Percentiles rank a stretch among this genome's conserved stretches.
Evolutionary conservation across 2,329 filamentous ascomycete species (phyloP).

Genomic region (Sclerotinia borealis): DNA sequence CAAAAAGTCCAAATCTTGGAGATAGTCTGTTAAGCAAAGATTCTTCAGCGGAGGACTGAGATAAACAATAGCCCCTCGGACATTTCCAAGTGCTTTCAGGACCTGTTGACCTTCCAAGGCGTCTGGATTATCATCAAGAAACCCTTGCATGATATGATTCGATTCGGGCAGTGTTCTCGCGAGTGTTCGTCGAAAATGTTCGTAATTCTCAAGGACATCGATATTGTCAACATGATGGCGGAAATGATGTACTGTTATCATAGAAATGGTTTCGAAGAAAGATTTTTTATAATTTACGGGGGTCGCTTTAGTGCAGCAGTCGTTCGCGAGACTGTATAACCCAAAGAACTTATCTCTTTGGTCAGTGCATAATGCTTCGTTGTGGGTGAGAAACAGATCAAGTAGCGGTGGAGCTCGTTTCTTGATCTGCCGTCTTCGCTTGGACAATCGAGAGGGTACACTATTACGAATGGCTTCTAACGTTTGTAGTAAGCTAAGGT

Average conservation of each 20-base stretch:
- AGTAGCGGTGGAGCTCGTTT: slow-evolving; percentile 2
- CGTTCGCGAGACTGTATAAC: slow-evolving; percentile 8
- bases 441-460: slow-evolving; percentile 2
- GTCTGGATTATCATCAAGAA: background rate
- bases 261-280: slow-evolving; percentile 8
- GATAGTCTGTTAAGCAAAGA: background rate
- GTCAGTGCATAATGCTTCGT: slow-evolving; percentile 9
- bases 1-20: background rate
- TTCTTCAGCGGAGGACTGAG: background rate
- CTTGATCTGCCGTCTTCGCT: slow-evolving; percentile 6
- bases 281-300: slow-evolving; percentile 10
- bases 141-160: background rate
- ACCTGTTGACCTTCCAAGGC: background rate
- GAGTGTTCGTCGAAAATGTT: slow-evolving; percentile 2
- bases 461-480: slow-evolving; percentile 1
- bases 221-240: slow-evolving; percentile 3
- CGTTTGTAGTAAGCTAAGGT: slow-evolving; percentile 3
- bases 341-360: slow-evolving; percentile 12
- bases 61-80: slow-evolving; percentile 4
- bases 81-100: slow-evolving; percentile 8
- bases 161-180: background rate
- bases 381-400: slow-evolving; percentile 11
- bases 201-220: slow-evolving; percentile 6
- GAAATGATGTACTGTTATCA: slow-evolving; percentile 3
- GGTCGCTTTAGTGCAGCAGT: slow-evolving; percentile 7